Evolutionary conservation across 2,329 filamentous ascomycete species (phyloP), one percentile per base, ranked within the genome.

Genomic region (Arthrocladium fulminans): DNA sequence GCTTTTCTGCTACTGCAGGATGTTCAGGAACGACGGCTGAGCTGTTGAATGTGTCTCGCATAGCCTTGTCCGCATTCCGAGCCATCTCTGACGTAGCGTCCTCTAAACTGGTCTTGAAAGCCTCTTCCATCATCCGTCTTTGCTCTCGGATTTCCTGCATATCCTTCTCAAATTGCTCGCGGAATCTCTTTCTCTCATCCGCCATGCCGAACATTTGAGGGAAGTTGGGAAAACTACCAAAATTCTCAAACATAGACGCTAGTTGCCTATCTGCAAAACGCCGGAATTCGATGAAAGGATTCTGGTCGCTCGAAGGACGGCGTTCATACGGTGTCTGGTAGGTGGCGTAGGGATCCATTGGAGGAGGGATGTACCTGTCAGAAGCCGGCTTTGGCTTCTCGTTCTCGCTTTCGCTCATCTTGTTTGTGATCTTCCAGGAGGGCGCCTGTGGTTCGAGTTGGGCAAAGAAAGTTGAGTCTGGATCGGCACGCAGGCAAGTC

Each of bases 221-320:
- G 65, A 35, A 74, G 19, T 34, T 35, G 23, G 41, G 41, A 15
- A 47, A 27, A 17, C 34, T 38, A 7, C 17, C 25, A 4, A 15
- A 44, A 62, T 23, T 71, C 67, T 73, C 73, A 48, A 80, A 62
- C 45, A 81, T 62, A 13, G 72, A 73, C 7, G 70, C 72, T 55
- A 80, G 70, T 49, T 77, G 74, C 40, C 74, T 72, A 56, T 82
- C 78, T 48, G 77, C 75, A 60, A 76, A 79, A 53, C 73, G 75
- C 55, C 79, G 78, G 64, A 81, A 80, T 24, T 72, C 68, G 48
- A 79, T 71, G 62, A 81, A 80, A 1, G 77, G 76, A 51, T 79
- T 79, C 51, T 67, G 61, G 45, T 69, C 61, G 46, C 54, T 56
- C 27, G 48, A 13, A 17, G 51, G 50, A 46, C 54, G 52, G 13